Evolutionary conservation across 805 yeast genomes (phyloP).

Genomic region (Yarrowia sp.): DNA sequence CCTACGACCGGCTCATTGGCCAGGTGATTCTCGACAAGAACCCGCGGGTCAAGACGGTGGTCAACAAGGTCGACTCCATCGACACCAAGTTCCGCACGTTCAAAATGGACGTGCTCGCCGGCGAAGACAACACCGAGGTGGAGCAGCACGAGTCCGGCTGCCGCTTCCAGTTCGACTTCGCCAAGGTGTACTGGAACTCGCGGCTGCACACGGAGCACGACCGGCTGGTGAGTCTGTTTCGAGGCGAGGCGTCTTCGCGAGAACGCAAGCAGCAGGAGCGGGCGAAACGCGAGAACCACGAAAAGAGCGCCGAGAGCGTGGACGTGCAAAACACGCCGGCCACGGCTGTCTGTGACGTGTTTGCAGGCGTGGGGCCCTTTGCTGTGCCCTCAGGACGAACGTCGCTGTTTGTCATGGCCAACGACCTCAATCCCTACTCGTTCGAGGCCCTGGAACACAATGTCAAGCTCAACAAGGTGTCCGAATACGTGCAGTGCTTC

Average conservation of each 20-base stretch:
- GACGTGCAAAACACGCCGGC: neutral
- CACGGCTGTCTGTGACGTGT: constrained; percentile 83
- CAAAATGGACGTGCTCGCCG: constrained; percentile 92
- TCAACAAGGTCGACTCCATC: constrained; percentile 86
- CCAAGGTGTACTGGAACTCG: constrained; percentile 97
- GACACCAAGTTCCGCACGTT: constrained; percentile 90
- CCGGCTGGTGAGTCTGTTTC: constrained; percentile 67
- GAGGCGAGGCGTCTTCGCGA: constrained; percentile 55
- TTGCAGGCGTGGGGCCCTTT: constrained; percentile 99
- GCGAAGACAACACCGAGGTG: constrained; percentile 71
- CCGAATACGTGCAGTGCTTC: constrained; percentile 62
- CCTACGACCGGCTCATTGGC: constrained; percentile 82
- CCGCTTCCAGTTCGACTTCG: constrained; percentile 82
- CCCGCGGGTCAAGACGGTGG: constrained; percentile 82
- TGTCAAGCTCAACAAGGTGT: constrained; percentile 67
- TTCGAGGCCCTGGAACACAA: constrained; percentile 73
- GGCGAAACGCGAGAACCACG: constrained; percentile 22
- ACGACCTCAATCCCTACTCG: constrained; percentile 91
- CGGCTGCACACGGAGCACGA: constrained; percentile 93
- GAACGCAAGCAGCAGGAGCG: constrained; percentile 29
- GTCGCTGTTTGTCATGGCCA: constrained; percentile 80
- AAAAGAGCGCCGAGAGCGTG: neutral
- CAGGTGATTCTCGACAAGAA: constrained; percentile 89
- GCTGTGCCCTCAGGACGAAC: constrained; percentile 95
- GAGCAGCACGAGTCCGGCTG: constrained; percentile 90